phyloP scores from a whole-genome alignment of 1,284 basidiomycete species.

The Cutaneotrichosporon sp. region DNA sequence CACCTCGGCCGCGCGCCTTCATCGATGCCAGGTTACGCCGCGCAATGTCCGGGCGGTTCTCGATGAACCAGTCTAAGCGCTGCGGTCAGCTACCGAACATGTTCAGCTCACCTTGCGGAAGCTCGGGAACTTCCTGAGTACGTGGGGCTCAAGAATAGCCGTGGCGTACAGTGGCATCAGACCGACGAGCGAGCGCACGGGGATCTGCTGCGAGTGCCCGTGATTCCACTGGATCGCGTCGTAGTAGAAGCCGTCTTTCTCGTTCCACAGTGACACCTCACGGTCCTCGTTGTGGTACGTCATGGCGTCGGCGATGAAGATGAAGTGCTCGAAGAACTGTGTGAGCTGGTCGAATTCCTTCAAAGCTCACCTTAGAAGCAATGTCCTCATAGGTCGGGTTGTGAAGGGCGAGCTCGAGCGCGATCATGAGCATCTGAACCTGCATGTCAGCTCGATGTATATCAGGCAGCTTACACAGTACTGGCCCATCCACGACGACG shows the following conservation, averaged over 20 bases:
- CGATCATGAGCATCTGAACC: slow-evolving; percentile 78
- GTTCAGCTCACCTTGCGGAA: slow-evolving; percentile 91
- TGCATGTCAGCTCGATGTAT: slow-evolving; percentile 4
- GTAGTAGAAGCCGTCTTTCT: slow-evolving; percentile 96
- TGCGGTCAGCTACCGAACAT: slow-evolving; percentile 68
- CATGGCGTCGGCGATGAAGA: slow-evolving; percentile 97
- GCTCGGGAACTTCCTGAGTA: slow-evolving; percentile 86
- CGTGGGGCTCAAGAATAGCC: slow-evolving; percentile 83
- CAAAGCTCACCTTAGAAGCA: slow-evolving; percentile 68
- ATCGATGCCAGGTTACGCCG: slow-evolving; percentile 95
- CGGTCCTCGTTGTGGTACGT: slow-evolving; percentile 76
- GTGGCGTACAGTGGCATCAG: slow-evolving; percentile 95
- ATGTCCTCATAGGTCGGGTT: slow-evolving; percentile 98
- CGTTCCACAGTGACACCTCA: slow-evolving; percentile 87
- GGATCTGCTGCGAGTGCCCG: slow-evolving; percentile 78
- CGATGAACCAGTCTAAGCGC: slow-evolving; percentile 94
- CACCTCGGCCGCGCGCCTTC: slow-evolving; percentile 72
- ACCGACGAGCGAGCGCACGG: slow-evolving; percentile 88
- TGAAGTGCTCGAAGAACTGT: slow-evolving; percentile 72
- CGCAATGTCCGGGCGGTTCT: slow-evolving; percentile 83
- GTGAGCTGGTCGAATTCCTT: background rate
- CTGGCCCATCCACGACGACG: slow-evolving; percentile 99
- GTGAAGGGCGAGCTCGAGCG: slow-evolving; percentile 94
- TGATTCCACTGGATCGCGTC: slow-evolving; percentile 91
- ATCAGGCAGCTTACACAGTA: slow-evolving; percentile 63